These are phyloP conservation scores for Leishmania braziliensis DNA, from an alignment of 208 protist species.

Conservation along the genomic window DNA sequence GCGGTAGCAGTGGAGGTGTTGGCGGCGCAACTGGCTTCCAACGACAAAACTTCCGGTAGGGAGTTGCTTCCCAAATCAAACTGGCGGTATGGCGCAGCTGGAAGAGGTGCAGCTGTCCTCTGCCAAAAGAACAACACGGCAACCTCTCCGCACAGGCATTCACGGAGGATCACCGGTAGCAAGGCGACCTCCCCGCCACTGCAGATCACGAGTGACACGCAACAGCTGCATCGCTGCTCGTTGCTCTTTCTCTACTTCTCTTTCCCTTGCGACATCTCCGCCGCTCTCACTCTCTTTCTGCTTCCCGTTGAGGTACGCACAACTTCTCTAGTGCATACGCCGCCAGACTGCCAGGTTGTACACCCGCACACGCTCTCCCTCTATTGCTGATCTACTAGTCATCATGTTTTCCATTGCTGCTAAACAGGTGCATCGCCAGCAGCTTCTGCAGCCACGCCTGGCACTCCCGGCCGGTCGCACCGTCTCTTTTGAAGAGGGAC, in stretches of 20 bases:
- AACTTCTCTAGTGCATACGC: neutral
- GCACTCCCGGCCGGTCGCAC: conserved; percentile 70
- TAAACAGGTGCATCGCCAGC: conserved; percentile 73
- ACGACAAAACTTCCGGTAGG: neutral
- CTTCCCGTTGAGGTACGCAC: neutral
- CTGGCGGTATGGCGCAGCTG: neutral
- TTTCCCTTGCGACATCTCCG: neutral
- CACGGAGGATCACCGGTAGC: neutral
- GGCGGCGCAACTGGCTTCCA: neutral
- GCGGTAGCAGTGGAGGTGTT: neutral
- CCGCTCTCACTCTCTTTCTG: neutral
- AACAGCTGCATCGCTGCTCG: neutral
- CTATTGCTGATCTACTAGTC: neutral
- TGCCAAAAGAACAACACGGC: neutral
- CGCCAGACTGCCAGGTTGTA: neutral
- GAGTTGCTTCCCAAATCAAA: neutral
- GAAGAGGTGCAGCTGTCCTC: neutral
- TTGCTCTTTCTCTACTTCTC: neutral
- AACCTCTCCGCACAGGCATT: neutral
- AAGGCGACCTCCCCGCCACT: neutral
- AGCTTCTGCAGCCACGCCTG: conserved; percentile 70
- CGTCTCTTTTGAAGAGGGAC: conserved; percentile 78
- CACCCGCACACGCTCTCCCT: no score
- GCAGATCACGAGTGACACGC: no score
- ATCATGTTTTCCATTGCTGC: conserved; percentile 40